These are phyloP conservation scores for Bruguiera sexangula DNA, from an alignment of 345 rosid species.

Conservation along the genomic window DNA sequence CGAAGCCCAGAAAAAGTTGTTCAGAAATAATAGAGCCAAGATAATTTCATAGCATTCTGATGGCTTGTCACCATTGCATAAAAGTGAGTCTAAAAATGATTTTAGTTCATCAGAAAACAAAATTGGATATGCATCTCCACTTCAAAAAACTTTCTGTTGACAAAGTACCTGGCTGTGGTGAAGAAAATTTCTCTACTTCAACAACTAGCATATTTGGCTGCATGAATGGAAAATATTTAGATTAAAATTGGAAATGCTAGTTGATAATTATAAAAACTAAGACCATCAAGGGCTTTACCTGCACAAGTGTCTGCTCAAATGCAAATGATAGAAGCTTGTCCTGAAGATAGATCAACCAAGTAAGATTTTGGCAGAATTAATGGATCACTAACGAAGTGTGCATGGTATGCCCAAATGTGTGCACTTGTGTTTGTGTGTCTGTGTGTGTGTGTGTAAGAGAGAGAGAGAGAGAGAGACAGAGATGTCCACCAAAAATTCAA, in stretches of 20 bases:
- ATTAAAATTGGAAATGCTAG: background rate
- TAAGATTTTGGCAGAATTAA: conserved; percentile 8
- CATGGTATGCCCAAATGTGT: background rate
- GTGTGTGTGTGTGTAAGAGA: background rate
- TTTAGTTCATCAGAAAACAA: background rate
- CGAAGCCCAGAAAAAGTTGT: too few species aligned
- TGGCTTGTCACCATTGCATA: background rate
- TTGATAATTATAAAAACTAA: background rate
- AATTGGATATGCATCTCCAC: background rate
- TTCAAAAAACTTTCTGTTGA: background rate
- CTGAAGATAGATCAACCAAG: conserved; percentile 35
- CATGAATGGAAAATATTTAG: conserved; percentile 16
- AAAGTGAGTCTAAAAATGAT: background rate
- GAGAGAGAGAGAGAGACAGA: conserved; percentile 12
- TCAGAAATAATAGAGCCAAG: too few species aligned
- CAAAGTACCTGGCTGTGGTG: conserved; percentile 53
- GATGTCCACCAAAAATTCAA: conserved; percentile 5
- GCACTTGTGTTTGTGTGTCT: background rate
- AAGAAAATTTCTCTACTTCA: conserved; percentile 77
- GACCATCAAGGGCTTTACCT: conserved; percentile 16
- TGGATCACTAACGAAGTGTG: background rate
- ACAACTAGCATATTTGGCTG: conserved; percentile 99
- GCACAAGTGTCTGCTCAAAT: conserved; percentile 71
- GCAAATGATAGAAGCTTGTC: conserved; percentile 85
- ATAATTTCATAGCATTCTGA: too few species aligned